Percentiles rank a stretch among this genome's conserved stretches.
Evolutionary conservation across 2,329 filamentous ascomycete genomes (phyloP).

Genomic region (Ophiostoma sp.): DNA sequence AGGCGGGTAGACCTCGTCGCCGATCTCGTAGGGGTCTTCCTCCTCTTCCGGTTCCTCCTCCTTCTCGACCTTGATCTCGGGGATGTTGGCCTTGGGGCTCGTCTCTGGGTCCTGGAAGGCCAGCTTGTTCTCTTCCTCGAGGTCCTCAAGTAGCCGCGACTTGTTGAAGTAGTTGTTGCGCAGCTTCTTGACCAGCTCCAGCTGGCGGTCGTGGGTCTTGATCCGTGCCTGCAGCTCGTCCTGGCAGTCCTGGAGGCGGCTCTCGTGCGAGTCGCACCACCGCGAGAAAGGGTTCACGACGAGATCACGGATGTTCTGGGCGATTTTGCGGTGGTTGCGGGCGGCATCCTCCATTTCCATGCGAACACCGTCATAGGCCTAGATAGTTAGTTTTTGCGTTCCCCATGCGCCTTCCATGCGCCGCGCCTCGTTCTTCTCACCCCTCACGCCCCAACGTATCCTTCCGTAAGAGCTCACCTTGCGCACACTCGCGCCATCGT

Average conservation of each 20-base stretch:
- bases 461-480: slow-evolving; percentile 46
- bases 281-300: slow-evolving; percentile 90
- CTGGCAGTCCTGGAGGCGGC: slow-evolving; percentile 85
- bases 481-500: slow-evolving; percentile 91
- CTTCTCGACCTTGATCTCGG: slow-evolving; percentile 78
- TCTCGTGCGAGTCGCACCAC: slow-evolving; percentile 94
- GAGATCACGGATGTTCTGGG: slow-evolving; percentile 90
- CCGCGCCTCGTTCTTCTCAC: too few relatives aligned
- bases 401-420: too few relatives aligned
- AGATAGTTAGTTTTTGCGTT: too few relatives aligned
- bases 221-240: slow-evolving; percentile 87
- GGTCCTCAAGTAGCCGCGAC: slow-evolving; percentile 87
- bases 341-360: slow-evolving; percentile 87
- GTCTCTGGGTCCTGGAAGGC: slow-evolving; percentile 83
- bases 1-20: slow-evolving; percentile 76
- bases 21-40: slow-evolving; percentile 81
- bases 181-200: slow-evolving; percentile 84
- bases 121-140: slow-evolving; percentile 97
- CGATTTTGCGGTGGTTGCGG: slow-evolving; percentile 89
- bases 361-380: slow-evolving; percentile 84
- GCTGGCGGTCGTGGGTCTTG: slow-evolving; percentile 88
- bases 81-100: slow-evolving; percentile 59
- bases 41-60: slow-evolving; percentile 59
- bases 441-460: too few relatives aligned
- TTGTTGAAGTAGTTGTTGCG: slow-evolving; percentile 98